Conservation (phyloP, 2,329 filamentous ascomycete genomes). For the Claviceps fusiformis region DNA sequence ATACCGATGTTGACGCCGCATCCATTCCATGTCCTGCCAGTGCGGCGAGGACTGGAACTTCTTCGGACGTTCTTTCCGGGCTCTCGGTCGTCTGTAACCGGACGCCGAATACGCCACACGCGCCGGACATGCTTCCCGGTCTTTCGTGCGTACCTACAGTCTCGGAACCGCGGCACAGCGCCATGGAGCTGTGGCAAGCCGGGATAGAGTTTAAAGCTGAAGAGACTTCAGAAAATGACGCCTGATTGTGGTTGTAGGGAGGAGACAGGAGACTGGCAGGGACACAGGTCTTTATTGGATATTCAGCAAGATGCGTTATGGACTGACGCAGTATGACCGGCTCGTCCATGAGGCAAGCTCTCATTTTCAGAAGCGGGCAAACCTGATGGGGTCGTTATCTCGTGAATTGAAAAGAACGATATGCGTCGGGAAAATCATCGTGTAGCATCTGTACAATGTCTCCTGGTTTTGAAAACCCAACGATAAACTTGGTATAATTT, state of each 20-base stretch:
- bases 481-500: neutral
- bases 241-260: neutral
- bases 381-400: neutral
- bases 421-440: neutral
- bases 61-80: too few species aligned
- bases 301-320: neutral
- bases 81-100: neutral
- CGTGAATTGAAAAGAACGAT: neutral
- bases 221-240: neutral
- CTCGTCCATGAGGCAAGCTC: neutral
- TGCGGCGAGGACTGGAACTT: neutral
- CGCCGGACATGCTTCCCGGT: neutral
- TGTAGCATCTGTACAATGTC: neutral
- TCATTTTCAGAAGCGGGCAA: neutral
- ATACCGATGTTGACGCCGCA: neutral
- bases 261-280: neutral
- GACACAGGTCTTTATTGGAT: neutral
- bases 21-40: neutral
- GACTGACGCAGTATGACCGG: neutral
- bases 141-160: neutral
- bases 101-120: neutral
- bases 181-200: slow-evolving; percentile 5
- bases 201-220: neutral
- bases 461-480: neutral
- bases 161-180: neutral